These are phyloP conservation scores for Ophiostoma himal-ulmi DNA, from an alignment of 2,329 filamentous ascomycete genomes.

Conservation along the genomic window DNA sequence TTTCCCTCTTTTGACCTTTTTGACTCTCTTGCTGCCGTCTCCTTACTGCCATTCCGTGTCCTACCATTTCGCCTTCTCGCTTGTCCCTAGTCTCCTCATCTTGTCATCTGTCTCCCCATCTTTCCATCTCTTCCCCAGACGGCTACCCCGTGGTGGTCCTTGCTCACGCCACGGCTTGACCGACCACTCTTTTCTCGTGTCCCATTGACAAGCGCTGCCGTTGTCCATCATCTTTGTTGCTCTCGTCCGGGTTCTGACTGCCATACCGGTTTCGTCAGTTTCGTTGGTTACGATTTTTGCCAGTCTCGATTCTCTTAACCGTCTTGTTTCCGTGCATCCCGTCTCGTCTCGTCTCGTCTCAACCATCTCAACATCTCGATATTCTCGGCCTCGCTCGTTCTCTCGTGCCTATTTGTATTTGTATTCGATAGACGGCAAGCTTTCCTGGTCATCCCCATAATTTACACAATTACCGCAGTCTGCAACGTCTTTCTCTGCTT, in stretches of 20 bases:
- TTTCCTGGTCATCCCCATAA: not conserved
- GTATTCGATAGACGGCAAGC: conserved; percentile 6
- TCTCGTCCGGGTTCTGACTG: not conserved
- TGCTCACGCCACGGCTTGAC: conserved; percentile 7
- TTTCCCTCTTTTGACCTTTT: not conserved
- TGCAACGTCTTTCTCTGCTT: not conserved
- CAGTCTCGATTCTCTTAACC: not conserved
- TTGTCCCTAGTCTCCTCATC: not conserved
- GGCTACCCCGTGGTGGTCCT: conserved; percentile 5
- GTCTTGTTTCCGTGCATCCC: not conserved
- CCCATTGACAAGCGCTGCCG: not conserved
- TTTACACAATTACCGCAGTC: not conserved
- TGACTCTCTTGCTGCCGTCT: not conserved
- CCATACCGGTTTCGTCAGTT: not conserved
- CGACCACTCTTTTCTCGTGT: not conserved
- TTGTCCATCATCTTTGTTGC: not conserved
- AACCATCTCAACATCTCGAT: not conserved
- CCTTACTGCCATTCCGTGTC: not conserved
- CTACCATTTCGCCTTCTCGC: not conserved
- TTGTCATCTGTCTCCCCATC: not conserved
- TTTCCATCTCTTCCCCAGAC: not conserved
- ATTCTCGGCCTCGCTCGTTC: conserved; percentile 5
- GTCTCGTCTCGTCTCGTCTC: not conserved
- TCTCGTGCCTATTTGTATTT: conserved; percentile 7
- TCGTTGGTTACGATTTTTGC: not conserved